These are phyloP conservation scores for Neurospora discreta DNA, from an alignment of 495 filamentous ascomycete genomes.

Conservation along the genomic window DNA sequence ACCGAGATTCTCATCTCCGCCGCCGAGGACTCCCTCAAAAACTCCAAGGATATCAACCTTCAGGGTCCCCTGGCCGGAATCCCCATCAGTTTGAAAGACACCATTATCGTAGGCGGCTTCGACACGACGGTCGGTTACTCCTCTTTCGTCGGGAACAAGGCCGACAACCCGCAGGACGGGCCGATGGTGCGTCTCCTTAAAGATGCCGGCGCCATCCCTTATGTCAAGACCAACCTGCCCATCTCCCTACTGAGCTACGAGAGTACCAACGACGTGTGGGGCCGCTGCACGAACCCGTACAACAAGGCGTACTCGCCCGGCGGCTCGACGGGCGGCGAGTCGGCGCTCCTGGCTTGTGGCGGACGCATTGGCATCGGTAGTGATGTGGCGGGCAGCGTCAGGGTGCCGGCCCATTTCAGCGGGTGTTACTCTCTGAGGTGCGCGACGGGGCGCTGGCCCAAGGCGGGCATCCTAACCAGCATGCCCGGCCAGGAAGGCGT, in stretches of 20 bases:
- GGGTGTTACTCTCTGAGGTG: slow-evolving; percentile 87
- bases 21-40: slow-evolving; percentile 62
- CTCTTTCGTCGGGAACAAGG: slow-evolving; percentile 54
- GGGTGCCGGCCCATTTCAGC: slow-evolving; percentile 79
- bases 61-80: slow-evolving; percentile 82
- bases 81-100: slow-evolving; percentile 83
- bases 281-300: slow-evolving; percentile 74
- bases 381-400: slow-evolving; percentile 87
- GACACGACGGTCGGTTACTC: slow-evolving; percentile 81
- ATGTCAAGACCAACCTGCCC: slow-evolving; percentile 92
- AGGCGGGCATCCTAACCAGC: slow-evolving; percentile 70
- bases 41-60: slow-evolving; percentile 49
- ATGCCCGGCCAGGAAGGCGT: slow-evolving; percentile 95
- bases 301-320: slow-evolving; percentile 76
- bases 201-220: slow-evolving; percentile 90
- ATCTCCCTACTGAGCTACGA: slow-evolving; percentile 89
- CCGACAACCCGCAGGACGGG: slow-evolving; percentile 46
- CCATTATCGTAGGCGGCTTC: slow-evolving; percentile 74
- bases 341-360: slow-evolving; percentile 73
- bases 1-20: slow-evolving; percentile 79
- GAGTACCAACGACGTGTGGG: slow-evolving; percentile 83
- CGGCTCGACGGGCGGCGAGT: slow-evolving; percentile 84
- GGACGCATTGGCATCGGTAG: slow-evolving; percentile 90
- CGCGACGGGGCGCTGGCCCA: slow-evolving; percentile 93
- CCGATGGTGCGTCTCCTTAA: slow-evolving; percentile 67